A percentile compares a stretch with the other conserved stretches of the same genome.
These are phyloP conservation scores for Ligustrum vulgare DNA, from an alignment of 257 asterid species.

Conservation along the genomic window DNA sequence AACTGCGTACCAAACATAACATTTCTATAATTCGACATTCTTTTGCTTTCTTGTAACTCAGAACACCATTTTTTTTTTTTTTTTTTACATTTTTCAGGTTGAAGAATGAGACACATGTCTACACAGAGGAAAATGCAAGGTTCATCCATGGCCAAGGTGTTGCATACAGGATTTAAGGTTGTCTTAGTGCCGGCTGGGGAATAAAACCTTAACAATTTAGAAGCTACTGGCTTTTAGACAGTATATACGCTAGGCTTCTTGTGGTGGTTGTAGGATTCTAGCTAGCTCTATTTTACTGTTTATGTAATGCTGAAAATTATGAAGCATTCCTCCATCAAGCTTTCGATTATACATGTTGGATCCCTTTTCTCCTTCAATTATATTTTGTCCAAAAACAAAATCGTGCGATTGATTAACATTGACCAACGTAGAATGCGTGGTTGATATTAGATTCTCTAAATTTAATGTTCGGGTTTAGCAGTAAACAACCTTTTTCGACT, in stretches of 20 bases:
- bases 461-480: background rate
- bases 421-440: background rate
- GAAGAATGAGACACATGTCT: constrained; percentile 88
- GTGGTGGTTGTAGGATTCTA: constrained; percentile 32
- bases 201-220: constrained; percentile 24
- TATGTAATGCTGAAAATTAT: constrained; percentile 31
- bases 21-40: background rate
- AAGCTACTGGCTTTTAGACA: constrained; percentile 30
- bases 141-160: constrained; percentile 94
- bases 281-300: background rate
- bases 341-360: background rate
- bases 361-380: background rate
- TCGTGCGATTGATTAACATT: background rate
- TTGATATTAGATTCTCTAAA: background rate
- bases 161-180: constrained; percentile 41
- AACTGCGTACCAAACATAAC: background rate
- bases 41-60: background rate
- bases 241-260: constrained; percentile 24
- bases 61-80: too few relatives aligned
- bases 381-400: background rate
- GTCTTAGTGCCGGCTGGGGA: constrained; percentile 27
- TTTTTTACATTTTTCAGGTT: constrained; percentile 43
- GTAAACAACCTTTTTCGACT: background rate
- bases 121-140: constrained; percentile 95
- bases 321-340: too few relatives aligned